A percentile compares a stretch with the other conserved stretches of the same genome.
phyloP scores from a whole-genome alignment of 352 stramenopile genomes.

The Phytophthora cactorum region DNA sequence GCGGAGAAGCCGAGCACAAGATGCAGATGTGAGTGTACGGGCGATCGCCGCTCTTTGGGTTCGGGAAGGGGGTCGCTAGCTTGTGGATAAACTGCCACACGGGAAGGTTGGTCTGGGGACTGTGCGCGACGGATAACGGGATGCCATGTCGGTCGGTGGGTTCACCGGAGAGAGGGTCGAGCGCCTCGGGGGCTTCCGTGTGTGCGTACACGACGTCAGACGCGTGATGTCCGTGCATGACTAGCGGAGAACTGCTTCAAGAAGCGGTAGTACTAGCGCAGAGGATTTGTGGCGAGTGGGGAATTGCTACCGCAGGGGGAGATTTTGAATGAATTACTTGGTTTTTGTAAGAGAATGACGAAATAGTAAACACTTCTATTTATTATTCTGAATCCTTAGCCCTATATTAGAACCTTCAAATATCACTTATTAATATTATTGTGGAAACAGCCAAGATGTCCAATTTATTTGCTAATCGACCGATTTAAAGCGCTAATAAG shows the following conservation, averaged over 20 bases:
- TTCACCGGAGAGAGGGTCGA: conserved; percentile 14
- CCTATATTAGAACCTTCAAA: background rate
- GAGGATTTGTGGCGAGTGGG: background rate
- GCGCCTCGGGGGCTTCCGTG: background rate
- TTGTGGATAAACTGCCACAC: conserved; percentile 51
- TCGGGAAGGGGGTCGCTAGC: conserved; percentile 26
- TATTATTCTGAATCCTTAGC: background rate
- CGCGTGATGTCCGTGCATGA: conserved; percentile 8
- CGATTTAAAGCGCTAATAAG: too few relatives aligned
- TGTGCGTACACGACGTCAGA: background rate
- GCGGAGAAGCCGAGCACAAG: conserved; percentile 28
- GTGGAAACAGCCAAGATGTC: too few relatives aligned
- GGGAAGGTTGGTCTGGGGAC: conserved; percentile 35
- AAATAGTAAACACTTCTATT: background rate
- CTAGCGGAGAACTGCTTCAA: background rate
- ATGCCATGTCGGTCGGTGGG: conserved; percentile 36
- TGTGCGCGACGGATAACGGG: conserved; percentile 28
- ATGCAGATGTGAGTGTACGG: conserved; percentile 47
- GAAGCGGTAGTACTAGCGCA: conserved; percentile 17
- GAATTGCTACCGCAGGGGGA: conserved; percentile 24
- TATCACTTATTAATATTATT: too few relatives aligned
- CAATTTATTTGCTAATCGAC: too few relatives aligned
- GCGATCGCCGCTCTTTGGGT: conserved; percentile 22
- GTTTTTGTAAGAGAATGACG: conserved; percentile 6
- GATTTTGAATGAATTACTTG: conserved; percentile 16